phyloP scores from a whole-genome alignment of 345 rosid genomes.

The Sonneratia alba region DNA sequence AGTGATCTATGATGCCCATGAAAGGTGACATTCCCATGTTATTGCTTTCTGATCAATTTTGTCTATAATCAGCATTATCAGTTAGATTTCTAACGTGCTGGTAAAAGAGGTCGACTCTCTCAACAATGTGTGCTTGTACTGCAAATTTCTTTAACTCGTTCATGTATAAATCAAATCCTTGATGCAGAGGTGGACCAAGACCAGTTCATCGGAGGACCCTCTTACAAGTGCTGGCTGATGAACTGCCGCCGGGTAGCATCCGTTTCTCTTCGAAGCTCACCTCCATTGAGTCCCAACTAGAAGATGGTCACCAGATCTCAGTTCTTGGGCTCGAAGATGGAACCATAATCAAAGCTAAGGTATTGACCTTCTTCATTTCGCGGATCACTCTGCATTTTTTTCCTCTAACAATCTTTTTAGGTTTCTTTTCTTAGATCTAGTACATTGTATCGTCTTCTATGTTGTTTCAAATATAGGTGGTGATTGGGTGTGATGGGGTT shows the following conservation, averaged over 20 bases:
- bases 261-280: slow-evolving; percentile 28
- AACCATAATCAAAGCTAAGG: slow-evolving; percentile 23
- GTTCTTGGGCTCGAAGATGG: slow-evolving; percentile 25
- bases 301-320: slow-evolving; percentile 3
- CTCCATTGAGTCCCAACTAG: slow-evolving; percentile 14
- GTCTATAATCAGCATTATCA: background rate
- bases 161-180: background rate
- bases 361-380: too few relatives aligned
- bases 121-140: background rate
- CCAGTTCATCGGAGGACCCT: slow-evolving; percentile 3
- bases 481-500: slow-evolving; percentile 45
- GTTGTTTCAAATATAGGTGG: slow-evolving; percentile 7
- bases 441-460: too few relatives aligned
- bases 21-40: slow-evolving; percentile 1
- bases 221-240: slow-evolving; percentile 21
- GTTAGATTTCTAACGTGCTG: background rate
- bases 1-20: background rate
- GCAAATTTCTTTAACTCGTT: background rate
- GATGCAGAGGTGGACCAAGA: background rate
- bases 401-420: too few relatives aligned
- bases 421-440: too few relatives aligned
- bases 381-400: too few relatives aligned
- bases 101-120: too few relatives aligned
- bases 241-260: slow-evolving; percentile 21
- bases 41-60: background rate